Conservation (phyloP, 2,329 filamentous ascomycete species). For the Colletotrichum gigasporum region DNA sequence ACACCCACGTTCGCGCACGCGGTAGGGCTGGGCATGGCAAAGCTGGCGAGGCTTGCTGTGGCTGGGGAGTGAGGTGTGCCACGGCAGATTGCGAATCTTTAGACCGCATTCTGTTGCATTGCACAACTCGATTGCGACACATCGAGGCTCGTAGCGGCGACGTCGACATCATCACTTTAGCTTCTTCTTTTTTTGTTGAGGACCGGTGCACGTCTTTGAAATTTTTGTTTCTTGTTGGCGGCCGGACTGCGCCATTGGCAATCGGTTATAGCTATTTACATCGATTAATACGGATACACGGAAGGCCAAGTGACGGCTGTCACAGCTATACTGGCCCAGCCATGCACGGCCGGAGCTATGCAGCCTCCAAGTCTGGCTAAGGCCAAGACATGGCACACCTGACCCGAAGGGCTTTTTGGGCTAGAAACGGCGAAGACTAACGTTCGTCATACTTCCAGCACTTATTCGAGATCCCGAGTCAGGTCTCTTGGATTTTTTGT, state of each 20-base stretch:
- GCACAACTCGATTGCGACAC: background rate
- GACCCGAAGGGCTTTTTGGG: background rate
- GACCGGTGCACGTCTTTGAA: background rate
- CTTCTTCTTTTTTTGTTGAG: background rate
- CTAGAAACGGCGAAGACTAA: background rate
- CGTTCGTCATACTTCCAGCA: background rate
- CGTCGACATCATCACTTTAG: background rate
- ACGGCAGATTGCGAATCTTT: background rate
- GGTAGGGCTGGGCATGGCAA: conserved; percentile 18
- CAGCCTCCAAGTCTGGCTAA: background rate
- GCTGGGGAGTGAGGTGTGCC: conserved; percentile 24
- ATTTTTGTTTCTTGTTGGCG: background rate
- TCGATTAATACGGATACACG: background rate
- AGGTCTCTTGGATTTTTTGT: background rate
- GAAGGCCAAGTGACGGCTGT: background rate
- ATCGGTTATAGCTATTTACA: conserved; percentile 17
- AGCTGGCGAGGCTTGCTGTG: conserved; percentile 17
- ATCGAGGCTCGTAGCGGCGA: background rate
- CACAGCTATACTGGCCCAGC: background rate
- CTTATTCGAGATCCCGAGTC: background rate
- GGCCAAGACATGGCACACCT: background rate
- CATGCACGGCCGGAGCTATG: background rate
- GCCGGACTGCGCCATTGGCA: background rate
- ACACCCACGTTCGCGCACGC: background rate
- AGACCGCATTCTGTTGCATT: background rate